Evolutionary conservation across 2,329 filamentous ascomycete genomes (phyloP), one percentile per base, ranked within the genome.

Genomic region (Tricladium varicosporioides): DNA sequence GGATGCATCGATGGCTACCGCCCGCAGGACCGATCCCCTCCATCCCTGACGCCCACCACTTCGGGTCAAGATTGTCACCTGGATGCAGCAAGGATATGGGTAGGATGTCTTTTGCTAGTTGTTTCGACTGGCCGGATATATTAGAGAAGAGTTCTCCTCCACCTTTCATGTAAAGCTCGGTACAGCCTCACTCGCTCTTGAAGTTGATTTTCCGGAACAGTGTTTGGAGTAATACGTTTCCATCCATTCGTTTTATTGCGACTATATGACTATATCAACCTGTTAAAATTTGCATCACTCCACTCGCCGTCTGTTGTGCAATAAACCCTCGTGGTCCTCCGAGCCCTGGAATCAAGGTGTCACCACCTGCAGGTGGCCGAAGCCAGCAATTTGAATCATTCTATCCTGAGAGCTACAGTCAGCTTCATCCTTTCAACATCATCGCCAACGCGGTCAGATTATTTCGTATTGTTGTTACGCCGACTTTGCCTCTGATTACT

Each of bases 331-430:
- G 43, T 15, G 43, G 43, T 40, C 36, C 36, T 13, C 36, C 45
- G 14, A 13, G 16, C 45, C 45, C 15, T 47, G 8, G 18, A 18
- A 31, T 46, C 43, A 22, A 49, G 47, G 48, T 56, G 31, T 45
- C 13, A 57, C 51, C 31, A 33, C 32, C 54, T 60, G 51, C 58
- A 57, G 22, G 15, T 49, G 50, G 51, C 51, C 58, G 55, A 42
- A 32, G 53, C 56, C 56, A 58, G 15, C 51, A 32, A 51, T 36
- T 44, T 49, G n/a, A 50, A 18, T n/a, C 13, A 46, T 46, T 18
- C 43, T 22, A n/a, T 46, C 15, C n/a, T 18, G 16, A 16, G 43
- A 43, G 43, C 43, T n/a, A 11, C n/a, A 13, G 36, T 40, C 36
- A 40, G 36, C 36, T 40, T 40, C 11, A n/a, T 40, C 36, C 36